Evolutionary conservation across 139 green algal genomes (phyloP), one percentile per base, ranked within the genome.

Genomic region (Picochlorum sp.): DNA sequence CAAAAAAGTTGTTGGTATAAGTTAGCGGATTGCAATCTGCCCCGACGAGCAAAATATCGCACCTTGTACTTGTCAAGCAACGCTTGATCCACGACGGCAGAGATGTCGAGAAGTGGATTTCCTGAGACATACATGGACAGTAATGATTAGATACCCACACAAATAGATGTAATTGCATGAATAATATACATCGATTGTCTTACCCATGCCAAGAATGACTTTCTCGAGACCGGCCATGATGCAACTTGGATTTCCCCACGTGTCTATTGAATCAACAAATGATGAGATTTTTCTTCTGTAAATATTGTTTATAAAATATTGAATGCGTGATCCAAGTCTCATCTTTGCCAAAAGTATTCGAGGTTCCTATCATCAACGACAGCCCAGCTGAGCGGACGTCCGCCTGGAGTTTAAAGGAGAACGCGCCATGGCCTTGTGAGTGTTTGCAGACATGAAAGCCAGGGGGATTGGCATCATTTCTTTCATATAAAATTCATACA

Each of bases 41-140:
- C 6, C n/a, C 47, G 5, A 56, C 24, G 28, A 3, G 26, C 28
- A 62, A 47, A 47, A n/a, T 56, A 41, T 69, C 76, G 49, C 65
- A 96, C 89, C 56, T 77, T 74, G 72, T 96, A 96, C 60, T 95
- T 95, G 49, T 93, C 82, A 15, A 99, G 72, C 44, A 97, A 87
- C 0, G 66, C 79, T 54, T 90, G 62, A 41, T 91, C 82, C 0
- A 97, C 89, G 15, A 85, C 81, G 4, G 84, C 83, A 3, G 79
- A 90, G 15, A 99, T 87, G 65, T 99, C 94, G 18, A 99, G 82
- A 64, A 99, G 83, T 0, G 94, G 94, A 70, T 99, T 98, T 62
- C 94, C 92, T 56, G 37, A 3, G 2, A 59, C 21, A 59, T 8
- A 59, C n/a, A 18, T 3, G 6, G 3, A 30, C 21, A 38, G 13